Evolutionary conservation across 768 basidiomycete species (phyloP).

Genomic region (Boletus rufocinnamomeus): DNA sequence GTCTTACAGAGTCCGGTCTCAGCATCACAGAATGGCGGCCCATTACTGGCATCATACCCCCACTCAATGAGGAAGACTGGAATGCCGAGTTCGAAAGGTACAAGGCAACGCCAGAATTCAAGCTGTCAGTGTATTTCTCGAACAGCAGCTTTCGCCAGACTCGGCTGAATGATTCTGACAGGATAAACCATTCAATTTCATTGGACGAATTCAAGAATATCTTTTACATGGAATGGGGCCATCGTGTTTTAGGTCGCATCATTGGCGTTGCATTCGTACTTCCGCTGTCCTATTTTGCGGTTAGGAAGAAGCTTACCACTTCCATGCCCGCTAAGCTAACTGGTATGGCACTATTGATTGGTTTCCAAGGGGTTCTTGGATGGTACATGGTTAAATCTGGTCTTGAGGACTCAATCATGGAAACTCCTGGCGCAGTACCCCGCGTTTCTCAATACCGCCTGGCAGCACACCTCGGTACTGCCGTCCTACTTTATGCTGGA

Average conservation of each 20-base stretch:
- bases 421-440: conserved; percentile 81
- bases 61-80: conserved; percentile 78
- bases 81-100: conserved; percentile 90
- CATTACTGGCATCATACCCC: conserved; percentile 86
- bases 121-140: conserved; percentile 61
- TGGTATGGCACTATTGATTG: conserved; percentile 79
- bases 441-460: conserved; percentile 97
- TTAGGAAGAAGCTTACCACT: conserved; percentile 66
- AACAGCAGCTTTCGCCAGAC: not conserved
- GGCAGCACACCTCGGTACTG: conserved; percentile 91
- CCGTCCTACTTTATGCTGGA: conserved; percentile 88
- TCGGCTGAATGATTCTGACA: conserved; percentile 33
- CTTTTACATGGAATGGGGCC: conserved; percentile 98
- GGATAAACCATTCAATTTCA: conserved; percentile 86
- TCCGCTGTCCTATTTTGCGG: conserved; percentile 79
- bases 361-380: conserved; percentile 87
- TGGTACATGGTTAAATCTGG: conserved; percentile 99
- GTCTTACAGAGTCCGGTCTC: conserved; percentile 94
- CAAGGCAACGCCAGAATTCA: conserved; percentile 92
- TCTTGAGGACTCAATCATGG: conserved; percentile 78
- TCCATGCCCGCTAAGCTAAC: conserved; percentile 63
- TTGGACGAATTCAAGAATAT: conserved; percentile 93
- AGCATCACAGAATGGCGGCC: conserved; percentile 99
- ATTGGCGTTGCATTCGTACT: conserved; percentile 82
- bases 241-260: conserved; percentile 89